Evolutionary conservation across 495 filamentous ascomycete genomes (phyloP), one percentile per base, ranked within the genome.

Genomic region (Neurospora intermedia): DNA sequence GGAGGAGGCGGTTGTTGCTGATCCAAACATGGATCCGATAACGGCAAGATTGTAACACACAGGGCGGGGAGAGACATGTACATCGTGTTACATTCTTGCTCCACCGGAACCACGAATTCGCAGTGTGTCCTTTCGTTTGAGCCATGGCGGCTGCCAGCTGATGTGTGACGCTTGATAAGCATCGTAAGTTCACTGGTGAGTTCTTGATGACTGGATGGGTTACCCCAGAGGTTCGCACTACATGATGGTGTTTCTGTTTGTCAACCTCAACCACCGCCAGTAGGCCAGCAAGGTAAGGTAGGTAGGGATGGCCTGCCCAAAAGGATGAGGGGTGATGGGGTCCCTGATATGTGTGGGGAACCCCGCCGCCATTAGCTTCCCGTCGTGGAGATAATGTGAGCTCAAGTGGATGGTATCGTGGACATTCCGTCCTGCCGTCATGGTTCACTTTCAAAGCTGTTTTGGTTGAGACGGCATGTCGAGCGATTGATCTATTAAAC

Each of bases 1-100:
- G 54, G 54, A 66, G 54, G 27, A 35, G 27, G 27, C 15, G 54
- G 54, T 18, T 66, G 15, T 35, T 66, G 54, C 23, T 35, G 54
- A 10, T 35, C 27, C 15, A 66, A 38, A 18, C 18, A 35, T 38
- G 27, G 70, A 69, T 73, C 72, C 72, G 72, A 73, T 20, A 73
- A 73, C 43, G 72, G 71, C 72, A 43, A 66, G 7, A 45, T 66
- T 35, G 54, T 35, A 38, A 38, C 3, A 18, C 54, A 4, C 27
- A 35, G 54, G 23, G 35, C 35, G 35, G 35, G 35, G 54, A 62
- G 13, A 62, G 2, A 18, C 13, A 27, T 31, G 27, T 66, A 35
- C 54, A 66, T 66, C 31, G 54, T 66, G 27, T 66, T 66, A 66
- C 54, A 66, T 4, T 3, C 6, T 1, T 66, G 54, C 54, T 66